phyloP scores from a whole-genome alignment of 306 rosid genomes.

The Lathyrus oleraceus region DNA sequence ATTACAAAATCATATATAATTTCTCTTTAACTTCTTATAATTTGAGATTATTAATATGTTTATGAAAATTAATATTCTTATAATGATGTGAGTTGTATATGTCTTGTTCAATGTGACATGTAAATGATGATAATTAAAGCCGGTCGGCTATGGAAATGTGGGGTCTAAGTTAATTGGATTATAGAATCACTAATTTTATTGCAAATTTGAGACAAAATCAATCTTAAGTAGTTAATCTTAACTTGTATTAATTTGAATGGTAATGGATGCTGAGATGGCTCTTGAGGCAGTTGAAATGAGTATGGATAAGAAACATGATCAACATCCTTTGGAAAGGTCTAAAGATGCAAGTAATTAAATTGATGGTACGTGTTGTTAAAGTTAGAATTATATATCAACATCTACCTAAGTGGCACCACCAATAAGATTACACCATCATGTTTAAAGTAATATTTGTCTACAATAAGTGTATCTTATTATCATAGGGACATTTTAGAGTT shows the following conservation, averaged over 20 bases:
- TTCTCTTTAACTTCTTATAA: no score
- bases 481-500: neutral
- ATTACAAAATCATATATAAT: no score
- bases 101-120: slow-evolving; percentile 30
- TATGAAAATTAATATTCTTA: neutral
- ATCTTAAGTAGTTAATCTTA: neutral
- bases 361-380: slow-evolving; percentile 9
- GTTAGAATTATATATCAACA: slow-evolving; percentile 11
- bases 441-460: neutral
- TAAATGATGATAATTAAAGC: slow-evolving; percentile 35
- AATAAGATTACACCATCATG: slow-evolving; percentile 12
- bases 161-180: slow-evolving; percentile 43
- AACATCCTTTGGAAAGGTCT: slow-evolving; percentile 36
- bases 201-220: slow-evolving; percentile 26
- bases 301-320: neutral
- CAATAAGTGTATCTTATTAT: neutral
- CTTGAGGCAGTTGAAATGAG: slow-evolving; percentile 37
- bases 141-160: slow-evolving; percentile 35
- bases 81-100: slow-evolving; percentile 1
- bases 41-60: no score
- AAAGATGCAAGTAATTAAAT: slow-evolving; percentile 19
- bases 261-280: slow-evolving; percentile 49
- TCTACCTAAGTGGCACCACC: slow-evolving; percentile 20
- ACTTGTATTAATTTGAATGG: neutral
- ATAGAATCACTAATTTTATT: slow-evolving; percentile 30